phyloP scores from a whole-genome alignment of 352 stramenopile genomes.

The Globisporangium carolinianum region DNA sequence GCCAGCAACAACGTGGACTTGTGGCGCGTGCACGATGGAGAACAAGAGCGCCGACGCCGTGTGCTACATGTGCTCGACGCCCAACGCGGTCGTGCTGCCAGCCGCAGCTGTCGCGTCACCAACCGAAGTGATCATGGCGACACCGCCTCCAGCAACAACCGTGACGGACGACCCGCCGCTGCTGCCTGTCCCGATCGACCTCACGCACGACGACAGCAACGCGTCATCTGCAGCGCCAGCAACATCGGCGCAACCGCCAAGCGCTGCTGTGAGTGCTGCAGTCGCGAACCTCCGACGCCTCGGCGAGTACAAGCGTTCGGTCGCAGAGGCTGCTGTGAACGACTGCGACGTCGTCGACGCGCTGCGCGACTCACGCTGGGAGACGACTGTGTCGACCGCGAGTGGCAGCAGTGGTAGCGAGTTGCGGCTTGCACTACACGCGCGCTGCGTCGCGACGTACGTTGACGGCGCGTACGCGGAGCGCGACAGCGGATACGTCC shows the following conservation, averaged over 20 bases:
- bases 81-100: constrained; percentile 6
- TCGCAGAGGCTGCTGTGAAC: constrained; percentile 25
- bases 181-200: constrained; percentile 25
- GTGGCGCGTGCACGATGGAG: constrained; percentile 74
- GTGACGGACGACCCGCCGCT: constrained; percentile 5
- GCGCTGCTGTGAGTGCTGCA: constrained; percentile 15
- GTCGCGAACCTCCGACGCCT: constrained; percentile 40
- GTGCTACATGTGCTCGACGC: constrained; percentile 73
- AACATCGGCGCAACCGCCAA: background rate
- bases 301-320: constrained; percentile 41
- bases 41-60: constrained; percentile 43
- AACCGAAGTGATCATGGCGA: constrained; percentile 22
- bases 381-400: constrained; percentile 35
- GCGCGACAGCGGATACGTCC: constrained; percentile 48
- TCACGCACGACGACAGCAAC: constrained; percentile 20
- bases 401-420: too few species aligned
- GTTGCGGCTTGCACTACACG: constrained; percentile 29
- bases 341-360: constrained; percentile 21
- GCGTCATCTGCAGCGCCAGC: constrained; percentile 7
- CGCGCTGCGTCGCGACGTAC: constrained; percentile 52
- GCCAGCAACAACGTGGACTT: constrained; percentile 32
- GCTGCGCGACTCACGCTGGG: constrained; percentile 45
- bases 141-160: constrained; percentile 19
- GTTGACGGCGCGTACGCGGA: constrained; percentile 69
- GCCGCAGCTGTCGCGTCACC: constrained; percentile 19